A percentile compares a stretch with the other conserved stretches of the same genome.
Evolutionary conservation across 1,284 basidiomycete genomes (phyloP).

Genomic region (Marasmius tenuissimus): DNA sequence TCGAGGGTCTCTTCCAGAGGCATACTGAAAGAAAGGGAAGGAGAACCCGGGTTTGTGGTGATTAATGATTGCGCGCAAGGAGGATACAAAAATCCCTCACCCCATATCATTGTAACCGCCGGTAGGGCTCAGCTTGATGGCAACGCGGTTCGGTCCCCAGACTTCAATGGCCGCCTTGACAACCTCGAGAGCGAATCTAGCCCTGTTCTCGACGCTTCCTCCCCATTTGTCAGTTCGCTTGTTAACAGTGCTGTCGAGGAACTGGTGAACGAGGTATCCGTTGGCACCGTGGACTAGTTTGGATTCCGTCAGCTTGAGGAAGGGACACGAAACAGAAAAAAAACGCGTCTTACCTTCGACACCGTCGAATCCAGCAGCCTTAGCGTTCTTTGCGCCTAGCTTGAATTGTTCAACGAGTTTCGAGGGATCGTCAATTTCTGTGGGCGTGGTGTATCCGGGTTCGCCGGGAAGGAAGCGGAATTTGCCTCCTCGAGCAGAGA

Average conservation of each 20-base stretch:
- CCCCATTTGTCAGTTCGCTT: slow-evolving; percentile 62
- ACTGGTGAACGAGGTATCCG: slow-evolving; percentile 58
- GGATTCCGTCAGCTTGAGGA: not conserved
- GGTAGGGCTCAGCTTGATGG: slow-evolving; percentile 50
- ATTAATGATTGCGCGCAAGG: not conserved
- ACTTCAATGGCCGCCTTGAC: slow-evolving; percentile 46
- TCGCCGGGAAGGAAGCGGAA: slow-evolving; percentile 35
- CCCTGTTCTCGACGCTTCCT: slow-evolving; percentile 55
- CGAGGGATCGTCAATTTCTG: slow-evolving; percentile 41
- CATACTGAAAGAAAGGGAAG: slow-evolving; percentile 30
- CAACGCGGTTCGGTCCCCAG: slow-evolving; percentile 48
- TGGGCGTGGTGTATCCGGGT: slow-evolving; percentile 41
- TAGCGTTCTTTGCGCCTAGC: slow-evolving; percentile 52
- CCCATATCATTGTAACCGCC: slow-evolving; percentile 48
- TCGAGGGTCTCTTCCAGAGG: slow-evolving; percentile 41
- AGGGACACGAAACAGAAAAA: not conserved
- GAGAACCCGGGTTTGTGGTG: not conserved
- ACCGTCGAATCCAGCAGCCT: slow-evolving; percentile 66
- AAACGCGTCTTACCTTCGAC: slow-evolving; percentile 44
- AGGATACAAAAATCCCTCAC: slow-evolving; percentile 20
- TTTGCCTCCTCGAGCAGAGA: slow-evolving; percentile 37
- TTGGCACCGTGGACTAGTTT: slow-evolving; percentile 41
- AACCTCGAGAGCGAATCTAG: slow-evolving; percentile 53
- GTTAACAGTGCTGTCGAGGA: slow-evolving; percentile 54
- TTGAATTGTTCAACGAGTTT: slow-evolving; percentile 44